These are phyloP conservation scores for Globisporangium middletonii DNA, from an alignment of 352 stramenopile species.

Conservation along the genomic window DNA sequence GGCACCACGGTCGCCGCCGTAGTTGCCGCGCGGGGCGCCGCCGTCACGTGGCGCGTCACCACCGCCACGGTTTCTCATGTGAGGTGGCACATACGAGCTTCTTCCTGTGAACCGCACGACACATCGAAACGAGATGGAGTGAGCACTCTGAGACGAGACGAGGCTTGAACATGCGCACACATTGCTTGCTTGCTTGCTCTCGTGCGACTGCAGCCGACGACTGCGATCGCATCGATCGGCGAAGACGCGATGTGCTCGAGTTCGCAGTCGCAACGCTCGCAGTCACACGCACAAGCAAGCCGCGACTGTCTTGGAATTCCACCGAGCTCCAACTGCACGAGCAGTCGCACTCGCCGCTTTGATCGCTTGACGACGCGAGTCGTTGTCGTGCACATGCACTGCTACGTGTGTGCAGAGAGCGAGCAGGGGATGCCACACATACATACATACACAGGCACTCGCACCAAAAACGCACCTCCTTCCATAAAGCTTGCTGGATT, in stretches of 20 bases:
- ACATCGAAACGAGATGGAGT: neutral
- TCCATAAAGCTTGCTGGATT: constrained; percentile 31
- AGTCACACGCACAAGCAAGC: too few species aligned
- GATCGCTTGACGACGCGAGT: too few species aligned
- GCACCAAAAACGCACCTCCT: constrained; percentile 23
- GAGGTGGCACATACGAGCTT: constrained; percentile 72
- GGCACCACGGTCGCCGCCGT: constrained; percentile 24
- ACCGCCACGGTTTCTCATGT: constrained; percentile 44
- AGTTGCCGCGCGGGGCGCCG: constrained; percentile 19
- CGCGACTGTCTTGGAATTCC: too few species aligned
- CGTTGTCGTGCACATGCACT: too few species aligned
- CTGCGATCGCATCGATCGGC: too few species aligned
- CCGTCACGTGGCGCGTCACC: constrained; percentile 25
- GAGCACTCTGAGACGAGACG: neutral
- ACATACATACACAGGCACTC: neutral
- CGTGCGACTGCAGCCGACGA: too few species aligned
- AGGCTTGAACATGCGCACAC: neutral
- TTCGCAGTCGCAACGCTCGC: too few species aligned
- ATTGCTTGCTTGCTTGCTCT: too few species aligned
- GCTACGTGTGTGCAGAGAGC: too few species aligned
- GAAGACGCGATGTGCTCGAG: too few species aligned
- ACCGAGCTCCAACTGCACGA: too few species aligned
- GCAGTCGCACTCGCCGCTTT: too few species aligned
- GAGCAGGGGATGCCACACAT: neutral
- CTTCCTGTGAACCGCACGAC: constrained; percentile 26